A percentile compares a stretch with the other conserved stretches of the same genome.
These are phyloP conservation scores for Chamaecyparis obtusa DNA, from an alignment of 75 land plant species.

Conservation along the genomic window DNA sequence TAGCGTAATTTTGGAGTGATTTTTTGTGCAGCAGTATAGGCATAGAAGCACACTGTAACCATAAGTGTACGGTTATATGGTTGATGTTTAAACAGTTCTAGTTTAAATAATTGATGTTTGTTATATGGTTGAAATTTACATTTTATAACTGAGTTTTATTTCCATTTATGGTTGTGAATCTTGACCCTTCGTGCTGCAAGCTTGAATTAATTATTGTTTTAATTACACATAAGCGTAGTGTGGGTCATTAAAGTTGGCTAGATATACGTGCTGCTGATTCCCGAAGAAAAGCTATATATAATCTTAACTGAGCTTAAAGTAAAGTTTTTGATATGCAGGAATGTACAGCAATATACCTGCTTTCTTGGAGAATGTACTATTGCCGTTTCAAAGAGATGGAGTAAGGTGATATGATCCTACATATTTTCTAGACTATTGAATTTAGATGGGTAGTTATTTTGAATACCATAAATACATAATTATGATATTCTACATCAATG, in stretches of 20 bases:
- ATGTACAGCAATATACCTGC: slow-evolving; percentile 66
- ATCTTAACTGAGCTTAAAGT: not conserved
- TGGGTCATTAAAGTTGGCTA: not conserved
- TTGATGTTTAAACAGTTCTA: too few species aligned
- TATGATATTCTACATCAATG: not conserved
- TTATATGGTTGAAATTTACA: not conserved
- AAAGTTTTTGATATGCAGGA: slow-evolving; percentile 30
- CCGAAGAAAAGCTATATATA: not conserved
- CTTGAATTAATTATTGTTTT: not conserved
- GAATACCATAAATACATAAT: not conserved
- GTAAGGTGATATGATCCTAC: slow-evolving; percentile 49
- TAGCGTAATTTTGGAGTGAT: not conserved
- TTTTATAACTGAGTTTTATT: not conserved
- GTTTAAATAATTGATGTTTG: not conserved
- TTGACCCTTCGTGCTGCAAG: not conserved
- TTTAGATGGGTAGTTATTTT: not conserved
- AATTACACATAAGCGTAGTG: not conserved
- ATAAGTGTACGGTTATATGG: too few species aligned
- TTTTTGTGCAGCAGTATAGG: not conserved
- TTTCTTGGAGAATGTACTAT: slow-evolving; percentile 59
- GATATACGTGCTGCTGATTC: not conserved
- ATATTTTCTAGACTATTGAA: not conserved
- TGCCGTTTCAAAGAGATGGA: slow-evolving; percentile 93
- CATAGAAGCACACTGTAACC: not conserved
- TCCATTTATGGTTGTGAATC: not conserved